Conservation (phyloP, 2,329 filamentous ascomycete species). For the Colletotrichum coccodes region DNA sequence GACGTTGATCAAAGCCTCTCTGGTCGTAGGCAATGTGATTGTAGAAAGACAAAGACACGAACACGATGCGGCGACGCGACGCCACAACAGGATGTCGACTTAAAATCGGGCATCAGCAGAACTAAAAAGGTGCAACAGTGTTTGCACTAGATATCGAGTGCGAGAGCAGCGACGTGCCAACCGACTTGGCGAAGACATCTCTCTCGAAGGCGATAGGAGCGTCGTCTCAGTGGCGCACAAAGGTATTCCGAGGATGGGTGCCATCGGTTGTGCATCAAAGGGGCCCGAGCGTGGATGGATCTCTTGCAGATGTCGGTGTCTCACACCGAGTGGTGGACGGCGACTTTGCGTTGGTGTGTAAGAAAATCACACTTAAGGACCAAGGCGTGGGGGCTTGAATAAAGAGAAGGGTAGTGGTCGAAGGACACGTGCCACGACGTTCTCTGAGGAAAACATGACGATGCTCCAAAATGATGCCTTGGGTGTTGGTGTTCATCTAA, state of each 20-base stretch:
- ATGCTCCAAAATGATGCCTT: not conserved
- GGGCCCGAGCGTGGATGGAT: slow-evolving; percentile 17
- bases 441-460: not conserved
- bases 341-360: slow-evolving; percentile 9
- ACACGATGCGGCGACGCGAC: not conserved
- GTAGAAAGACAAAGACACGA: not conserved
- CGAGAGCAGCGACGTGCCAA: not conserved
- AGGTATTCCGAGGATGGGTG: not conserved
- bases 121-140: not conserved
- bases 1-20: not conserved
- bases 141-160: not conserved
- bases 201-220: slow-evolving; percentile 3
- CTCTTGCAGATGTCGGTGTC: slow-evolving; percentile 13
- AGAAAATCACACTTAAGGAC: slow-evolving; percentile 18
- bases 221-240: not conserved
- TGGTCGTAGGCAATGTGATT: not conserved
- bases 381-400: slow-evolving; percentile 19
- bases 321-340: slow-evolving; percentile 13
- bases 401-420: not conserved
- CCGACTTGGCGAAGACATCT: not conserved
- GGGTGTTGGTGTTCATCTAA: not conserved
- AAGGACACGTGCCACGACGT: no score
- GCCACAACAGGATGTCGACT: not conserved
- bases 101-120: not conserved
- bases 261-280: not conserved